Evolutionary conservation across 352 stramenopile species (phyloP).

Genomic region (Globisporangium barbulae): DNA sequence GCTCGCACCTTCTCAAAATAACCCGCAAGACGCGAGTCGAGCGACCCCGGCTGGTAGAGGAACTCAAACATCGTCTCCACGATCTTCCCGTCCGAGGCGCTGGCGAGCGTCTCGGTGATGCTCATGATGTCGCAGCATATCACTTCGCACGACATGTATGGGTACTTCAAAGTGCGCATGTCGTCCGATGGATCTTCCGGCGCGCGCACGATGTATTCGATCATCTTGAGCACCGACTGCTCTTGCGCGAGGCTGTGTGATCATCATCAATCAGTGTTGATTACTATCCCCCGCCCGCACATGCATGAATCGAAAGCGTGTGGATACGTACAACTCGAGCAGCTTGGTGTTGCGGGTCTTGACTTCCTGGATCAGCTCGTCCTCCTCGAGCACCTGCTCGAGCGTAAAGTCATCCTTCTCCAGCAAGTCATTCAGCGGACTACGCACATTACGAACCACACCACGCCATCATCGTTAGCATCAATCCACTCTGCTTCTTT

Average conservation of each 20-base stretch:
- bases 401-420: slow-evolving; percentile 93
- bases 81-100: slow-evolving; percentile 47
- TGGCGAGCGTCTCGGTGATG: slow-evolving; percentile 91
- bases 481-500: too few relatives aligned
- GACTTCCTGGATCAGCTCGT: slow-evolving; percentile 97
- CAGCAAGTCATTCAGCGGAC: slow-evolving; percentile 94
- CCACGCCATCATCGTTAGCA: not conserved
- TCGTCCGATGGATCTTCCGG: slow-evolving; percentile 52
- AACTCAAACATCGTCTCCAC: slow-evolving; percentile 93
- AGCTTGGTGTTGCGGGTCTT: slow-evolving; percentile 94
- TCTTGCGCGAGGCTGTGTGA: slow-evolving; percentile 63
- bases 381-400: slow-evolving; percentile 93
- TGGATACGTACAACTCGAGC: slow-evolving; percentile 86
- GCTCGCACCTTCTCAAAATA: slow-evolving; percentile 94
- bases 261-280: not conserved
- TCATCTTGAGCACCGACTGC: slow-evolving; percentile 56
- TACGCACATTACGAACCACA: slow-evolving; percentile 16
- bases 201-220: slow-evolving; percentile 72
- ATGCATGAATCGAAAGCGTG: not conserved
- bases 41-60: slow-evolving; percentile 66
- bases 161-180: slow-evolving; percentile 87
- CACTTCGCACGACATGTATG: slow-evolving; percentile 98
- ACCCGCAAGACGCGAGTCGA: slow-evolving; percentile 93
- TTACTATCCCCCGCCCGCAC: not conserved
- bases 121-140: slow-evolving; percentile 95